Evolutionary conservation across 495 filamentous ascomycete genomes (phyloP).

Genomic region (Xylaria flabelliformis): DNA sequence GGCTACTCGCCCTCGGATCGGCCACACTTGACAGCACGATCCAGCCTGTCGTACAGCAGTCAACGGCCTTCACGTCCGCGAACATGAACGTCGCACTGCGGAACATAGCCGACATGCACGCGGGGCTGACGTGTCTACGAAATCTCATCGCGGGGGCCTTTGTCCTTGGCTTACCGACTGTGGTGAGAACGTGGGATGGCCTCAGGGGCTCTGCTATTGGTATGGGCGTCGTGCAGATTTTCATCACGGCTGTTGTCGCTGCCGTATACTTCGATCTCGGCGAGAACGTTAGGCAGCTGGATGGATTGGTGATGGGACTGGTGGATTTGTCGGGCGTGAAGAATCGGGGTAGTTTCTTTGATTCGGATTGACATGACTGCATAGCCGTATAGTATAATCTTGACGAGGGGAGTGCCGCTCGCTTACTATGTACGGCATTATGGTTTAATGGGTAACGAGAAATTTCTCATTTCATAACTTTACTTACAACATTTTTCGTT

Average conservation of each 20-base stretch:
- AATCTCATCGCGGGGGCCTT: slow-evolving; percentile 46
- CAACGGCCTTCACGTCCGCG: slow-evolving; percentile 50
- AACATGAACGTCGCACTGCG: slow-evolving; percentile 48
- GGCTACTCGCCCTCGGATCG: slow-evolving; percentile 47
- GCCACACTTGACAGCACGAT: slow-evolving; percentile 43
- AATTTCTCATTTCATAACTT: not conserved
- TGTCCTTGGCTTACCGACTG: slow-evolving; percentile 48
- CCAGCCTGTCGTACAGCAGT: slow-evolving; percentile 45
- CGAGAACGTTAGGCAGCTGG: slow-evolving; percentile 44
- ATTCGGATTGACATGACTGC: slow-evolving; percentile 43
- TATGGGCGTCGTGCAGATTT: slow-evolving; percentile 43
- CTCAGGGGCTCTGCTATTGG: slow-evolving; percentile 44
- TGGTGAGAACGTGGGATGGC: slow-evolving; percentile 42
- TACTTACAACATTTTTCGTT: not conserved
- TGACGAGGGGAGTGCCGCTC: not conserved
- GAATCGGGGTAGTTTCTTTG: slow-evolving; percentile 52
- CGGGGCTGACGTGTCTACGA: slow-evolving; percentile 42
- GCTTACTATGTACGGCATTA: not conserved
- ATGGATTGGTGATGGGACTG: slow-evolving; percentile 51
- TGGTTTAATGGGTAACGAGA: slow-evolving; percentile 12
- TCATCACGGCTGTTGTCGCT: slow-evolving; percentile 37
- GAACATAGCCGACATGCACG: slow-evolving; percentile 52
- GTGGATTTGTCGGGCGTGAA: slow-evolving; percentile 49
- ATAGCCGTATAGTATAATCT: not conserved
- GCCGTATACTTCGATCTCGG: slow-evolving; percentile 48